Conservation (phyloP, 345 rosid species). For the Citrus cavaleriei region DNA sequence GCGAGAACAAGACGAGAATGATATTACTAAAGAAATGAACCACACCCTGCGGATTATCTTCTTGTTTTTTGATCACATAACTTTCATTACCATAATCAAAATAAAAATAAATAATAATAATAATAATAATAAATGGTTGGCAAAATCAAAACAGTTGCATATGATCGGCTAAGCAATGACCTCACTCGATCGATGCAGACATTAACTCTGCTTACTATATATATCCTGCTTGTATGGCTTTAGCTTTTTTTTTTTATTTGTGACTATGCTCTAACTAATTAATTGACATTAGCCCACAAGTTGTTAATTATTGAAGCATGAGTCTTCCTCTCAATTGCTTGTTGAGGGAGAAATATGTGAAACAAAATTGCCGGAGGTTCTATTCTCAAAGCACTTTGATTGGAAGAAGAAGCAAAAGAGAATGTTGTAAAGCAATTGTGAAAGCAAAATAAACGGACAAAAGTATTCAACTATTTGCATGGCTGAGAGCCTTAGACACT, state of each 20-base stretch:
- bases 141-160: not conserved
- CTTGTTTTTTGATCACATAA: not conserved
- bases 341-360: not conserved
- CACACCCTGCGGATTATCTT: not conserved
- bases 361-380: not conserved
- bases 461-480: not conserved
- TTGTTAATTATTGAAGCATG: not conserved
- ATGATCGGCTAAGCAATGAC: constrained; percentile 20
- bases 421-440: not conserved
- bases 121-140: not conserved
- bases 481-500: not conserved
- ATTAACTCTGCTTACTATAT: not conserved
- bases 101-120: too few species aligned
- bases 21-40: not conserved
- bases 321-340: not conserved
- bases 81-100: not conserved
- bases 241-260: not conserved
- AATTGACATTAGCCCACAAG: not conserved
- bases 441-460: not conserved
- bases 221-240: not conserved
- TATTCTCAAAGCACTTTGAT: not conserved
- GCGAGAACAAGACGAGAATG: not conserved
- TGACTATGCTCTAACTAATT: not conserved
- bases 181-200: constrained; percentile 11
- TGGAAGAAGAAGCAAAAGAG: not conserved